These are phyloP conservation scores for Teunomyces tritomae DNA, from an alignment of 805 yeast species.

Conservation along the genomic window DNA sequence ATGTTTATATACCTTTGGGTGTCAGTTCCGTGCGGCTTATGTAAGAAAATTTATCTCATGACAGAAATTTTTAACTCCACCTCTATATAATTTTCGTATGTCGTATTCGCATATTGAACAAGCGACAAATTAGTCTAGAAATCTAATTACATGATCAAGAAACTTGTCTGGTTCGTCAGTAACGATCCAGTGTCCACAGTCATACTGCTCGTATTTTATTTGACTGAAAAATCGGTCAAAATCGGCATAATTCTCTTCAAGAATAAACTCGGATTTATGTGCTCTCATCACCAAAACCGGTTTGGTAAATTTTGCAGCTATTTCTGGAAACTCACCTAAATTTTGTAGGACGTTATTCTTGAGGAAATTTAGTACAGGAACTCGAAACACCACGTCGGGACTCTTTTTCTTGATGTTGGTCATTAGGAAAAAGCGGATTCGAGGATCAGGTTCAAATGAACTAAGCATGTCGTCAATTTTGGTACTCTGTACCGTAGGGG, in stretches of 20 bases:
- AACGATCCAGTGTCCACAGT: constrained; percentile 40
- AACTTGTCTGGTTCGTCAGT: constrained; percentile 37
- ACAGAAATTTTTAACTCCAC: no score
- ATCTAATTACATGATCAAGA: constrained; percentile 9
- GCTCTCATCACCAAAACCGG: constrained; percentile 48
- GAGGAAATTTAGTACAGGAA: constrained; percentile 28
- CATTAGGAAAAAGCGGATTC: constrained; percentile 36
- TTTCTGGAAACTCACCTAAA: constrained; percentile 33
- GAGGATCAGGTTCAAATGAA: constrained; percentile 21
- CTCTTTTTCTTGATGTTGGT: constrained; percentile 34
- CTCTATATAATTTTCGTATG: neutral
- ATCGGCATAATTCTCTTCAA: constrained; percentile 19
- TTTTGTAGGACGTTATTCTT: constrained; percentile 21
- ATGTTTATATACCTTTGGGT: constrained; percentile 2
- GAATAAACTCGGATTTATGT: constrained; percentile 39
- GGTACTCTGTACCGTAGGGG: constrained; percentile 2
- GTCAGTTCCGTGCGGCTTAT: constrained; percentile 2
- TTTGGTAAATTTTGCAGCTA: constrained; percentile 20
- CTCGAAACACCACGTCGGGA: constrained; percentile 28
- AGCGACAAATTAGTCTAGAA: constrained; percentile 2
- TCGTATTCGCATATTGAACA: neutral
- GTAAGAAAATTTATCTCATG: neutral
- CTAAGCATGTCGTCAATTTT: constrained; percentile 21
- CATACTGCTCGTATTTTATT: constrained; percentile 15
- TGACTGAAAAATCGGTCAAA: constrained; percentile 28